Base-by-base conservation (phyloP, 2,329 filamentous ascomycete genomes). In the Penicillium fuscoglaucum region DNA sequence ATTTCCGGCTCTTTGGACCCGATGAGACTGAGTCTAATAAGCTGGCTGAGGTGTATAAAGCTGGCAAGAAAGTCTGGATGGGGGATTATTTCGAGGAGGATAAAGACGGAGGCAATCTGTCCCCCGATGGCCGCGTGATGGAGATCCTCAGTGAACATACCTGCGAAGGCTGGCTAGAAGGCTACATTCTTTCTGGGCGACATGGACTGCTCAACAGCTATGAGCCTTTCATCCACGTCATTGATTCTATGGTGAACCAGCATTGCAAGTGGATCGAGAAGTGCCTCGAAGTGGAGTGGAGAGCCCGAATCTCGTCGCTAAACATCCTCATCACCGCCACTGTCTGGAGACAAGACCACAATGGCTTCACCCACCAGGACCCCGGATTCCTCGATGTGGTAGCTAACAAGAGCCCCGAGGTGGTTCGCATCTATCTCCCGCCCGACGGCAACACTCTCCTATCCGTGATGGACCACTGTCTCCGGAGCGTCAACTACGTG, bases 201-300 rank as follows among this genome's bases (percentile, higher is more conserved):
- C 89, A 92, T 64, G 89, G 90, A 13, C 72, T 93, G 59, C 82
- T 93, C 59, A 92, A 91, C 81, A 89, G 86, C 70, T 93, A 93
- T 76, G 90, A 93, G 73, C 88, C 89, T 0, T 93, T 93, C 70
- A 90, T 92, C 59, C 89, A 92, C 70, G 85, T 93, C 67, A 91
- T 93, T 67, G 89, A 92, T 74, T 90, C 87, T 1, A 93, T 93
- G 89, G 89, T 93, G 60, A 91, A 91, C 72, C 89, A 91, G 78
- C 89, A 93, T 76, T 91, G 88, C 79, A 93, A 93, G 74, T 92
- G 89, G 89, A 83, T 92, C 51, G 89, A 93, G 73, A 93, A 92
- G 77, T 90, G 86, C 64, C 79, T 87, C n/a, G 89, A 92, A 69
- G 87, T 92, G 21, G 85, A 89, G 68, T 93, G 90, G 90, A 85